phyloP scores from a whole-genome alignment of 108 stramenopile species.

The Nitzschia sp. region DNA sequence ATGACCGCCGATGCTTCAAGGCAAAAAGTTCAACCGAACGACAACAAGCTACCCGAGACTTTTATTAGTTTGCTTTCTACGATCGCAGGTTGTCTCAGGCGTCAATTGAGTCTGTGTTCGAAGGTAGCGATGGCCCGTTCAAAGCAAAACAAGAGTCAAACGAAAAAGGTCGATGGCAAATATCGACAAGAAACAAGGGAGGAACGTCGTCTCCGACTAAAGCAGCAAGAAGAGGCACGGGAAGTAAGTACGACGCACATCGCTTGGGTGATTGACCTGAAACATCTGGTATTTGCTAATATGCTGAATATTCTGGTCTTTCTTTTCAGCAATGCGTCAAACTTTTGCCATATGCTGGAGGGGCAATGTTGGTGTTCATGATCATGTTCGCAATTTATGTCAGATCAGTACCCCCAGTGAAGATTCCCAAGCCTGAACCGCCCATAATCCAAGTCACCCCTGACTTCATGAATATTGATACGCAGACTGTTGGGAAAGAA shows the following conservation, averaged over 20 bases:
- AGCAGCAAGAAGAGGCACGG: constrained; percentile 30
- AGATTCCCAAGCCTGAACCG: background rate
- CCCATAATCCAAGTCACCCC: background rate
- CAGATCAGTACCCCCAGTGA: constrained; percentile 35
- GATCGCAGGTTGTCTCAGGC: too few species aligned
- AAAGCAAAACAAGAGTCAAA: constrained; percentile 20
- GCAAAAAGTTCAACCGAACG: too few species aligned
- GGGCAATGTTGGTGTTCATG: constrained; percentile 19
- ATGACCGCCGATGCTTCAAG: too few species aligned
- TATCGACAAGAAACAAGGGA: constrained; percentile 30
- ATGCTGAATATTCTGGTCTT: background rate
- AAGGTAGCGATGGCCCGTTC: constrained; percentile 22
- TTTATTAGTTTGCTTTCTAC: too few species aligned
- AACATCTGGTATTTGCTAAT: too few species aligned
- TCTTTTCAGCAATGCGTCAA: constrained; percentile 27
- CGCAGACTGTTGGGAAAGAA: too few species aligned
- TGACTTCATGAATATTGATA: constrained; percentile 9
- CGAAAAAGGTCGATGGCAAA: constrained; percentile 15
- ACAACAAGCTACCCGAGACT: too few species aligned
- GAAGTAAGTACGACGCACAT: constrained; percentile 21
- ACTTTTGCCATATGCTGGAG: constrained; percentile 28
- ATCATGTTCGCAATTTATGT: constrained; percentile 36
- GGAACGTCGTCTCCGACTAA: constrained; percentile 20
- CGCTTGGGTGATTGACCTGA: too few species aligned
- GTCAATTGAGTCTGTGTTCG: too few species aligned